Percentiles rank a stretch among this genome's conserved stretches.
Conservation (phyloP, 2,329 filamentous ascomycete species). For the Arthrobotrys sinensis region DNA sequence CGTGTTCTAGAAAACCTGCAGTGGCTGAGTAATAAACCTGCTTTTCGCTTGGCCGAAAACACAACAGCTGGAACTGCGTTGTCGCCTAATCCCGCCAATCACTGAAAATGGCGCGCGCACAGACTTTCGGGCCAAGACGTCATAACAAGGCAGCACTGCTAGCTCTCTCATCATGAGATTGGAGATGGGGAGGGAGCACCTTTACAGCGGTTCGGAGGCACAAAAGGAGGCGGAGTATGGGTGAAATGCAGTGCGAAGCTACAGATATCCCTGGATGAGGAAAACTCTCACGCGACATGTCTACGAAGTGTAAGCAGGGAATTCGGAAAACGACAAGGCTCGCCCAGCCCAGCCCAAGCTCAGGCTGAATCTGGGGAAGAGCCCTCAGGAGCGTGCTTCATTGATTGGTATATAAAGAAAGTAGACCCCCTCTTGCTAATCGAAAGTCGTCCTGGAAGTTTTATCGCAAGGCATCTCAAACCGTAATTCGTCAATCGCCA, state of each 20-base stretch:
- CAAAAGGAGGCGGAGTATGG: slow-evolving; percentile 25
- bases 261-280: slow-evolving; percentile 7
- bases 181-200: neutral
- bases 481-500: slow-evolving; percentile 17
- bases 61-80: slow-evolving; percentile 40
- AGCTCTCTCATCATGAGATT: slow-evolving; percentile 22
- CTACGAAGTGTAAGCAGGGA: slow-evolving; percentile 4
- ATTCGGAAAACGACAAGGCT: slow-evolving; percentile 10
- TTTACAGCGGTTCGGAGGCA: slow-evolving; percentile 42
- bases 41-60: slow-evolving; percentile 30
- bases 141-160: slow-evolving; percentile 21
- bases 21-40: slow-evolving; percentile 35
- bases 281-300: slow-evolving; percentile 30
- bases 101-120: neutral
- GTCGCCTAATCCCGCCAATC: slow-evolving; percentile 35
- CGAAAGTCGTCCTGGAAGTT: slow-evolving; percentile 2
- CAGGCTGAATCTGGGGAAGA: slow-evolving; percentile 23
- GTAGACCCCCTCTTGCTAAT: neutral
- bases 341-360: neutral
- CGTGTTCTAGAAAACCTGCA: slow-evolving; percentile 37
- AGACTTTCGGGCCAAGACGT: slow-evolving; percentile 29
- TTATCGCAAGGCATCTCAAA: slow-evolving; percentile 19
- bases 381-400: neutral
- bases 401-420: slow-evolving; percentile 23
- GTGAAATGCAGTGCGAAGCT: slow-evolving; percentile 1